phyloP scores from a whole-genome alignment of 2,329 filamentous ascomycete genomes.

The Colletotrichum sp. region DNA sequence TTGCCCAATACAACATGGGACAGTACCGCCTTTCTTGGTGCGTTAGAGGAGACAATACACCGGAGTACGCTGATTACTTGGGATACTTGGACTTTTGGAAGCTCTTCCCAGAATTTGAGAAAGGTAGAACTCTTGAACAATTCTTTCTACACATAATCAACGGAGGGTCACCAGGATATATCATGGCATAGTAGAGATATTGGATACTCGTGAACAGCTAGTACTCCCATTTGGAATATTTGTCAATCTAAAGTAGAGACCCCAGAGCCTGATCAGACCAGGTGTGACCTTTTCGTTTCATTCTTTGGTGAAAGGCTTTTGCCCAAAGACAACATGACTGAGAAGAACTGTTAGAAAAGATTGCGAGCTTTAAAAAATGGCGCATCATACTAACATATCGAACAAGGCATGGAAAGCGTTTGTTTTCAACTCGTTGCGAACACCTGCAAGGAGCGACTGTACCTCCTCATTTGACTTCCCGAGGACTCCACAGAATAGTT shows the following conservation, averaged over 20 bases:
- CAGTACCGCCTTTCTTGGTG: background rate
- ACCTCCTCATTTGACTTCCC: slow-evolving; percentile 31
- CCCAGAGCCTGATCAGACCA: background rate
- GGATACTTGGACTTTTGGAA: background rate
- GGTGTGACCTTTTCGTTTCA: background rate
- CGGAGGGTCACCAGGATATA: background rate
- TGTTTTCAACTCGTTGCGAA: slow-evolving; percentile 33
- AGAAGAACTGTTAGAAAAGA: background rate
- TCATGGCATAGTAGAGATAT: background rate
- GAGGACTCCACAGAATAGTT: slow-evolving; percentile 33
- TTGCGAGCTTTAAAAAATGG: background rate
- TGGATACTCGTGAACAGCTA: background rate
- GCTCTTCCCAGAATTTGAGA: background rate
- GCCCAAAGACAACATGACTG: background rate
- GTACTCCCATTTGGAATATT: background rate
- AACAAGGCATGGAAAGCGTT: slow-evolving; percentile 28
- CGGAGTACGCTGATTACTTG: background rate
- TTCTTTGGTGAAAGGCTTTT: background rate
- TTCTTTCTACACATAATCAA: background rate
- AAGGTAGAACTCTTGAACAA: background rate
- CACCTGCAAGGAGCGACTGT: slow-evolving; percentile 29
- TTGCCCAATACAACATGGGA: background rate
- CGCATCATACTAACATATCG: slow-evolving; percentile 21
- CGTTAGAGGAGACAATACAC: background rate
- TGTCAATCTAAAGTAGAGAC: background rate